Evolutionary conservation across 176 grass and related monocot species (phyloP).

Genomic region (Musa acuminata): DNA sequence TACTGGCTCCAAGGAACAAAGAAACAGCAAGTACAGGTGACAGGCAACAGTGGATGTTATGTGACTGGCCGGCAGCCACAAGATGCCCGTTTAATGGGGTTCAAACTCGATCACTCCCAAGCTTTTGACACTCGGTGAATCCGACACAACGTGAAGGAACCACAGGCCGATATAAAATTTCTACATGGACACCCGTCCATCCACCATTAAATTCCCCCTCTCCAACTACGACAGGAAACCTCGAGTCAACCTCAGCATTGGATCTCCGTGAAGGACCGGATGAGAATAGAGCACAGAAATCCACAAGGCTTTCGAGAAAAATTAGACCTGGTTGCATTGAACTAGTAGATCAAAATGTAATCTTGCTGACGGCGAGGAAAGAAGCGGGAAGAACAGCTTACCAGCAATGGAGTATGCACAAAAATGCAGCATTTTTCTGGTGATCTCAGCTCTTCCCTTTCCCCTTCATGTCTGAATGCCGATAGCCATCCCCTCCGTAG

Average conservation of each 20-base stretch:
- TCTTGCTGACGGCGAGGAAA: not conserved
- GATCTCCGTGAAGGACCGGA: not conserved
- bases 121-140: not conserved
- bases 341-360: not conserved
- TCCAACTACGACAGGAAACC: not conserved
- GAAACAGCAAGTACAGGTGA: not conserved
- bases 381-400: not conserved
- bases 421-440: not conserved
- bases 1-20: not conserved
- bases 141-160: not conserved
- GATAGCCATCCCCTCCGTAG: conserved; percentile 17
- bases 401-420: not conserved
- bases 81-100: not conserved
- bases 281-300: not conserved
- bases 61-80: not conserved
- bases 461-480: conserved; percentile 22
- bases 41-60: not conserved
- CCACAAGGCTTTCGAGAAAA: not conserved
- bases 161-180: not conserved
- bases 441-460: conserved; percentile 21
- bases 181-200: not conserved
- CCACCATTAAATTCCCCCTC: not conserved
- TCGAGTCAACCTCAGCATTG: not conserved
- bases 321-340: not conserved
- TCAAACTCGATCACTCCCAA: not conserved